Evolutionary conservation across 305 asterid genomes (phyloP), one percentile per base, ranked within the genome.

Genomic region (Withania somnifera): DNA sequence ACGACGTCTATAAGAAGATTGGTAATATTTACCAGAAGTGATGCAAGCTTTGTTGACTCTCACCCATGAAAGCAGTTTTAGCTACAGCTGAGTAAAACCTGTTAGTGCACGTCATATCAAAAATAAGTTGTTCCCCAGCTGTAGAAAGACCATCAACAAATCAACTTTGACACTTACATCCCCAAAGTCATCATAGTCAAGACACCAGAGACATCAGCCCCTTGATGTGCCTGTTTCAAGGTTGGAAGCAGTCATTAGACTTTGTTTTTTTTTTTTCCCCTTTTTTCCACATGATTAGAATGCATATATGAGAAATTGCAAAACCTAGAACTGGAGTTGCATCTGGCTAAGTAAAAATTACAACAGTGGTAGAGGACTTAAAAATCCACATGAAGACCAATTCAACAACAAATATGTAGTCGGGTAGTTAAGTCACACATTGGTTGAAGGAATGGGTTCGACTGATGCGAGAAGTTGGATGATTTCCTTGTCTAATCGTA

Each of bases 151-250:
- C 84, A 87, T 67, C 61, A 51, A 63, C 83, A 22, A 64, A 45
- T 82, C 87, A 76, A 61, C 50, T 78, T n/a, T 11, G 69, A 83
- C 52, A 85, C 99, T 85, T 93, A 96, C 99, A 96, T 92, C 79
- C 99, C 99, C 84, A 96, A 83, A 79, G 98, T 92, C 99, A 96
- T 96, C 89, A 96, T 98, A 20, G 99, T 88, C 93, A 96, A 89
- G 81, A 96, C 98, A 76, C 99, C 99, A 80, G 99, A 96, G 81
- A 90, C 66, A 61, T 84, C 91, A 86, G 93, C 88, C 75, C 91
- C 98, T 90, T 92, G 92, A 86, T 92, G 98, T 80, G 98, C 96
- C 99, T 96, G 90, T 78, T 84, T 82, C 78, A 86, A 50, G 7
- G 42, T 61, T 60, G 83, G 19, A 81, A 81, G 82, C 77, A 82